phyloP scores from a whole-genome alignment of 2,329 filamentous ascomycete species.

The Graphilbum ipis-grandicollis region DNA sequence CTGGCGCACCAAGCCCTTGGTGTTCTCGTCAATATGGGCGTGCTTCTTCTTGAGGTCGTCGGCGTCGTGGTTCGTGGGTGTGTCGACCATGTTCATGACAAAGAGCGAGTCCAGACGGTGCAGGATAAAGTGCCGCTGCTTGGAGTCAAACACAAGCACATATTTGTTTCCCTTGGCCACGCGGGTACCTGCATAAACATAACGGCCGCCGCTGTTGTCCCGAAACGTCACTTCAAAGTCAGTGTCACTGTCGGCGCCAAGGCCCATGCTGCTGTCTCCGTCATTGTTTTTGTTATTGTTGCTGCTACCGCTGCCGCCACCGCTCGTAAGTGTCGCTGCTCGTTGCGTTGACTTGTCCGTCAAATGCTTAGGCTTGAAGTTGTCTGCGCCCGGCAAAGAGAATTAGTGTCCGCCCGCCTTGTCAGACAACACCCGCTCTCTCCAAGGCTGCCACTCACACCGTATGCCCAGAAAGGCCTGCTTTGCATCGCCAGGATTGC shows the following conservation, averaged over 20 bases:
- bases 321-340: slow-evolving; percentile 6
- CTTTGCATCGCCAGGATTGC: slow-evolving; percentile 30
- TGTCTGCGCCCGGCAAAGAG: slow-evolving; percentile 26
- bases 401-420: no score
- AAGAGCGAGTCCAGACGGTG: slow-evolving; percentile 70
- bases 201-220: slow-evolving; percentile 33
- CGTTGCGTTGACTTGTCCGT: slow-evolving; percentile 27
- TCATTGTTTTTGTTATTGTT: slow-evolving; percentile 27
- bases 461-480: slow-evolving; percentile 42
- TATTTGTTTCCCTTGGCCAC: slow-evolving; percentile 39
- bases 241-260: no score
- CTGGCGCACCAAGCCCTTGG: slow-evolving; percentile 5
- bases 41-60: slow-evolving; percentile 49
- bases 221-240: slow-evolving; percentile 39
- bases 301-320: slow-evolving; percentile 24
- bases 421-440: no score
- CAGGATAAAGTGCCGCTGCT: slow-evolving; percentile 59
- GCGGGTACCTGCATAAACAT: slow-evolving; percentile 42
- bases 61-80: slow-evolving; percentile 46
- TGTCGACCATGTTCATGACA: slow-evolving; percentile 67
- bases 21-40: slow-evolving; percentile 36
- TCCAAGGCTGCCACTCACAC: slow-evolving; percentile 29
- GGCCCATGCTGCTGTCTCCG: no score
- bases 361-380: slow-evolving; percentile 39
- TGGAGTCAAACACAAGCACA: slow-evolving; percentile 59